Evolutionary conservation across 2,329 filamentous ascomycete genomes (phyloP).

Genomic region (Diaporthe sp.): DNA sequence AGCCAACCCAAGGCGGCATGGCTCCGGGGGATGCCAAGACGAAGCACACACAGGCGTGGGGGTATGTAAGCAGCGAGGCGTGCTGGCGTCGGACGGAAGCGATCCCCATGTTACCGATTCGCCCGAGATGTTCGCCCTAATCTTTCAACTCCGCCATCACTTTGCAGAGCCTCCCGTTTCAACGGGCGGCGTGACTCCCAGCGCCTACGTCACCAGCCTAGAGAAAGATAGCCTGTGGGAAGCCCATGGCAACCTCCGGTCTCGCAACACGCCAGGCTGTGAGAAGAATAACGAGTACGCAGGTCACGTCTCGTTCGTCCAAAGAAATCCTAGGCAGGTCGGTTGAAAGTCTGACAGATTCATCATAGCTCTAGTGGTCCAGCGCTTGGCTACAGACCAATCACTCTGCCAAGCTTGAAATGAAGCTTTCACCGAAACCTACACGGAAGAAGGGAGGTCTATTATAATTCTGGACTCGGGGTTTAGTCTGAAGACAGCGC

Average conservation of each 20-base stretch:
- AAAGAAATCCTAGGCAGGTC: neutral
- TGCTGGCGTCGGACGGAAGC: slow-evolving; percentile 26
- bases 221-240: neutral
- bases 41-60: slow-evolving; percentile 26
- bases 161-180: slow-evolving; percentile 21
- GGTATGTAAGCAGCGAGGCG: slow-evolving; percentile 23
- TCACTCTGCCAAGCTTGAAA: neutral
- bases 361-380: too few relatives aligned
- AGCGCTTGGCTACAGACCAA: neutral
- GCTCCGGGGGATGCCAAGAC: slow-evolving; percentile 17
- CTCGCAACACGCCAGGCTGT: slow-evolving; percentile 5
- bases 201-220: neutral
- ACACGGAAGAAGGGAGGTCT: neutral
- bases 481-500: slow-evolving; percentile 2
- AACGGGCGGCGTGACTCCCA: neutral
- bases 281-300: neutral
- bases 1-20: slow-evolving; percentile 27
- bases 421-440: neutral
- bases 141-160: neutral
- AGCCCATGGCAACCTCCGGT: neutral
- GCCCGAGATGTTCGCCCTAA: slow-evolving; percentile 14
- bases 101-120: slow-evolving; percentile 1
- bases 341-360: neutral
- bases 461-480: slow-evolving; percentile 6
- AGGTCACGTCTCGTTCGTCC: neutral